Conservation (phyloP, 192 early-diverging fungal genomes). For the Backusella mclennaniae region DNA sequence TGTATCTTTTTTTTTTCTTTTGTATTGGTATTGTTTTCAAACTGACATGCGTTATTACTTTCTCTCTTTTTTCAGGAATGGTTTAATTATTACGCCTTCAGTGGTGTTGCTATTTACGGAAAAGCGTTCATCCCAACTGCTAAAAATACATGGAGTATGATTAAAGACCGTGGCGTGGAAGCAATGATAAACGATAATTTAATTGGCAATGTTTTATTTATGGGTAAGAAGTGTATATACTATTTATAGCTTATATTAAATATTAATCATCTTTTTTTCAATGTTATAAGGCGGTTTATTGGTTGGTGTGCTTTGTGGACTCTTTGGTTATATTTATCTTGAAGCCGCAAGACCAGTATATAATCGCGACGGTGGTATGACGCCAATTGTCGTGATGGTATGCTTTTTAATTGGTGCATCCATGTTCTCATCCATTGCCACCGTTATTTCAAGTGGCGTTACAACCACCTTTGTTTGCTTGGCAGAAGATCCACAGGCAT, state of each 20-base stretch:
- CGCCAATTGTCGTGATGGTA: constrained; percentile 54
- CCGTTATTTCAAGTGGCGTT: constrained; percentile 81
- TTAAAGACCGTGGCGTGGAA: constrained; percentile 75
- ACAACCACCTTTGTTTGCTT: constrained; percentile 94
- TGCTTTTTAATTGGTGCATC: constrained; percentile 78
- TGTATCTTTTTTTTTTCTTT: constrained; percentile 33
- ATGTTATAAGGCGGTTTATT: constrained; percentile 37
- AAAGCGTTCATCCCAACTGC: constrained; percentile 65
- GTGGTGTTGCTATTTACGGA: constrained; percentile 90
- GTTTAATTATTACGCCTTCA: constrained; percentile 89
- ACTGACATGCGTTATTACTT: neutral
- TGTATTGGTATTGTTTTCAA: neutral
- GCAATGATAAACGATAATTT: constrained; percentile 87
- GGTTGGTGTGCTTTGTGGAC: constrained; percentile 45
- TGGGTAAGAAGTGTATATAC: constrained; percentile 58
- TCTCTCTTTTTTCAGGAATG: constrained; percentile 37
- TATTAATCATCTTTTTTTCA: neutral
- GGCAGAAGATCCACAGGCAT: constrained; percentile 75
- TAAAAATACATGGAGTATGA: constrained; percentile 82
- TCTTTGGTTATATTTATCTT: constrained; percentile 49
- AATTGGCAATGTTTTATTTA: constrained; percentile 80
- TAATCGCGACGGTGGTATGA: constrained; percentile 29
- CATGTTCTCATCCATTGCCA: constrained; percentile 77
- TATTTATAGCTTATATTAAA: constrained; percentile 9
- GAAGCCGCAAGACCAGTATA: constrained; percentile 25